These are phyloP conservation scores for Tribonema minus DNA, from an alignment of 108 stramenopile genomes.

Conservation along the genomic window DNA sequence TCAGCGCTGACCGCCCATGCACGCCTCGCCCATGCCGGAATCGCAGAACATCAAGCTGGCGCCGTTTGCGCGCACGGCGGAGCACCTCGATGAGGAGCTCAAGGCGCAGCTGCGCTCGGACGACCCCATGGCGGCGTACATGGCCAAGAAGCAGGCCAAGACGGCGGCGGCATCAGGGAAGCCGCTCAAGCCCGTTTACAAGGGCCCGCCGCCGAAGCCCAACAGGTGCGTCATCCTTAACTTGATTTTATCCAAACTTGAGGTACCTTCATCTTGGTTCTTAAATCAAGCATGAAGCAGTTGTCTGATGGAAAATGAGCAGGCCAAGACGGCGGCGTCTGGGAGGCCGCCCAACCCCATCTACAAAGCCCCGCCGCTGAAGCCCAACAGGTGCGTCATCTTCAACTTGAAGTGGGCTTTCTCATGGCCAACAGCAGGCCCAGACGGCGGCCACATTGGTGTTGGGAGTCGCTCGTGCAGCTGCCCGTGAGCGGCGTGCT, in stretches of 20 bases:
- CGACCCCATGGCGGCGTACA: constrained; percentile 89
- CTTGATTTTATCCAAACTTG: too few species aligned
- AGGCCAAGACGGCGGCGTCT: constrained; percentile 13
- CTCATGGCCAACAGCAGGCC: too few species aligned
- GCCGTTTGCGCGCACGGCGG: constrained; percentile 71
- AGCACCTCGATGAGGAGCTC: constrained; percentile 62
- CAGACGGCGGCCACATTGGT: too few species aligned
- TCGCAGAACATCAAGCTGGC: constrained; percentile 51
- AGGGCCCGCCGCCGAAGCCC: constrained; percentile 84
- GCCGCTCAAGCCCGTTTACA: constrained; percentile 73
- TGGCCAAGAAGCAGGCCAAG: constrained; percentile 44
- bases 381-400: constrained; percentile 83
- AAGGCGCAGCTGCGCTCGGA: constrained; percentile 72
- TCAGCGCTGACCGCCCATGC: too few species aligned
- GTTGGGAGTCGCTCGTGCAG: too few species aligned
- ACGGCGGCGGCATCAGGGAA: constrained; percentile 35
- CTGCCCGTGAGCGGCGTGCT: too few species aligned
- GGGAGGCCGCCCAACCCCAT: constrained; percentile 58
- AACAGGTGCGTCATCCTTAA: too few species aligned
- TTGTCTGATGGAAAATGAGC: constrained; percentile 55
- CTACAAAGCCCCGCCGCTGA: constrained; percentile 87
- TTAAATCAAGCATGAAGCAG: too few species aligned
- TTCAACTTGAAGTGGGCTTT: too few species aligned
- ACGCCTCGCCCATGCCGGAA: too few species aligned
- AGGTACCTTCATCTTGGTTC: too few species aligned